Conservation (phyloP, 2,329 filamentous ascomycete genomes). For the Aureobasidium musti region DNA sequence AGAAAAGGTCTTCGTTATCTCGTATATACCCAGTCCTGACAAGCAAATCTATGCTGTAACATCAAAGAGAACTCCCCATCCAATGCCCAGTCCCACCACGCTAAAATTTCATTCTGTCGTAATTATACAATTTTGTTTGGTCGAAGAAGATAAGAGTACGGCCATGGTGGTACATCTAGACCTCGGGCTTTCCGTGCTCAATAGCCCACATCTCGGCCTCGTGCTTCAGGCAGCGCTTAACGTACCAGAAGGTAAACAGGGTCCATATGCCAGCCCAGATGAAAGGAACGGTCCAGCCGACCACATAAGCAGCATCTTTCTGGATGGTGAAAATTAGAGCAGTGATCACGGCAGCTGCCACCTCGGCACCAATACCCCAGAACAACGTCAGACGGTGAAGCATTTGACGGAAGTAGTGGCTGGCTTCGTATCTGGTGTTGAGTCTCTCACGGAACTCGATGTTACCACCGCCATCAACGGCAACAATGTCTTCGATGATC, state of each 20-base stretch:
- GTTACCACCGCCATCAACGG: constrained; percentile 56
- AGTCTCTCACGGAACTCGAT: constrained; percentile 56
- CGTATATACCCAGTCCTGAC: neutral
- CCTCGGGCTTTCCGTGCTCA: constrained; percentile 33
- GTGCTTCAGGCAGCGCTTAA: constrained; percentile 43
- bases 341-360: constrained; percentile 46
- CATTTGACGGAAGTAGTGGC: constrained; percentile 57
- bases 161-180: neutral
- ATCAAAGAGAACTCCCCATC: neutral
- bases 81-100: constrained; percentile 2
- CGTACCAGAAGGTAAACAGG: constrained; percentile 50
- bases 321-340: constrained; percentile 52
- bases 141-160: constrained; percentile 2
- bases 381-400: constrained; percentile 55
- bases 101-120: constrained; percentile 23
- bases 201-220: constrained; percentile 43
- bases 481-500: constrained; percentile 57
- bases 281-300: constrained; percentile 55
- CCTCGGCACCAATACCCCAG: constrained; percentile 53
- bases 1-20: neutral
- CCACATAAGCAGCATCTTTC: constrained; percentile 52
- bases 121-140: constrained; percentile 16
- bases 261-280: constrained; percentile 54
- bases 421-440: constrained; percentile 56
- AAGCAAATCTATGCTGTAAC: constrained; percentile 12